Conservation (phyloP, 176 grass and related monocot species). For the Cymbopogon citratus region DNA sequence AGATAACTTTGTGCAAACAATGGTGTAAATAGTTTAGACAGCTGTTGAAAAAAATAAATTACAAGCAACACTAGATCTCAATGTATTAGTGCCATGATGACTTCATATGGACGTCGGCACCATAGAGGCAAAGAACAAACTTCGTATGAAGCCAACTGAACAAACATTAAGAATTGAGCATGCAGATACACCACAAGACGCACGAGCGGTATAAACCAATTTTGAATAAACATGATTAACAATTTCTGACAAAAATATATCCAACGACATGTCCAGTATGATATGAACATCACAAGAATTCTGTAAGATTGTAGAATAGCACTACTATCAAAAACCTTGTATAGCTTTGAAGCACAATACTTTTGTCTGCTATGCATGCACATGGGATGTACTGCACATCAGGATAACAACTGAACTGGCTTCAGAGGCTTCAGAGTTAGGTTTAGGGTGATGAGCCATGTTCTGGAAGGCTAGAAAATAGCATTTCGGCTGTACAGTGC, state of each 20-base stretch:
- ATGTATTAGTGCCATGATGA: too few relatives aligned
- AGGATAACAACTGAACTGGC: not conserved
- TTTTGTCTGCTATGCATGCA: not conserved
- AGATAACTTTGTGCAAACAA: too few relatives aligned
- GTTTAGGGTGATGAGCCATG: not conserved
- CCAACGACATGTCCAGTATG: conserved; percentile 9
- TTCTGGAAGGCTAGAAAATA: not conserved
- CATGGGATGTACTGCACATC: not conserved
- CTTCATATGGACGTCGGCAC: too few relatives aligned
- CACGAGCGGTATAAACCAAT: too few relatives aligned
- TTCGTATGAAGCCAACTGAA: not conserved
- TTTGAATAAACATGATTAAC: not conserved
- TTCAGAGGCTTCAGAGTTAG: not conserved
- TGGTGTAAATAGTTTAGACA: too few relatives aligned
- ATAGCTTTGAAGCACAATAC: not conserved
- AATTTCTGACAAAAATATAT: conserved; percentile 11
- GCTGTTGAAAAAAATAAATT: too few relatives aligned
- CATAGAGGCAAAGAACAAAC: not conserved
- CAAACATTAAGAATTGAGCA: not conserved
- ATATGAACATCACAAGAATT: not conserved
- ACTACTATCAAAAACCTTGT: not conserved
- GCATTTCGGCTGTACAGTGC: not conserved
- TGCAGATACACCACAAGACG: not conserved
- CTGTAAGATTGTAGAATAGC: not conserved
- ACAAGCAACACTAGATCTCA: too few relatives aligned